A percentile compares a stretch with the other conserved stretches of the same genome.
These are phyloP conservation scores for Xylariaceae sp. DNA, from an alignment of 2,329 filamentous ascomycete genomes.

Conservation along the genomic window DNA sequence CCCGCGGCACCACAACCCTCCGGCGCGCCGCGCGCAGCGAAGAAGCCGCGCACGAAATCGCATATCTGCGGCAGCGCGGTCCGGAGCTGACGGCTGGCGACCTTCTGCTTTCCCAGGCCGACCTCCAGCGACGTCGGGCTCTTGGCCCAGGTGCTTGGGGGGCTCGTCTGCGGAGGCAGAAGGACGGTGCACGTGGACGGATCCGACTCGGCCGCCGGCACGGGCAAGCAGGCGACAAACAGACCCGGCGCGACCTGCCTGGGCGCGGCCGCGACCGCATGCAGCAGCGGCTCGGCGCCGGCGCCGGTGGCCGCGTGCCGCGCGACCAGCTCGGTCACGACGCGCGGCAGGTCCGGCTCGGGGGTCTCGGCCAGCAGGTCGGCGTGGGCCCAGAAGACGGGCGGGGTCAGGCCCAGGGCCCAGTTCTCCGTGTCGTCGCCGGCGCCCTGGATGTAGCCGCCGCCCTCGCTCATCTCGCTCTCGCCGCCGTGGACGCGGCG, in stretches of 20 bases:
- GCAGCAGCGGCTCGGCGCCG: too few species aligned
- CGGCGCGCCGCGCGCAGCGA: slow-evolving; percentile 17
- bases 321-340: slow-evolving; percentile 40
- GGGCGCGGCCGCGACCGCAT: too few species aligned
- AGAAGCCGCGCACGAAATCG: slow-evolving; percentile 40
- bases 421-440: slow-evolving; percentile 94
- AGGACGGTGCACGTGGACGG: slow-evolving; percentile 31
- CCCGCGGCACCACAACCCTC: neutral
- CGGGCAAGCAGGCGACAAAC: slow-evolving; percentile 18
- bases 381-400: slow-evolving; percentile 69
- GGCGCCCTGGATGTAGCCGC: slow-evolving; percentile 86
- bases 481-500: slow-evolving; percentile 62
- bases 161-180: slow-evolving; percentile 35
- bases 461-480: slow-evolving; percentile 60
- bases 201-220: slow-evolving; percentile 9
- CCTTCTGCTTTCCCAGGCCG: slow-evolving; percentile 63
- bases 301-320: slow-evolving; percentile 27
- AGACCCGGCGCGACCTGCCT: slow-evolving; percentile 27
- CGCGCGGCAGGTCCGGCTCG: slow-evolving; percentile 54
- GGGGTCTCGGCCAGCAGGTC: slow-evolving; percentile 50
- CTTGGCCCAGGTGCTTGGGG: slow-evolving; percentile 34
- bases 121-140: slow-evolving; percentile 41
- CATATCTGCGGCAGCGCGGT: slow-evolving; percentile 57
- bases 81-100: slow-evolving; percentile 77
- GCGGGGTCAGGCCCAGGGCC: slow-evolving; percentile 71